phyloP scores from a whole-genome alignment of 164 flowering plant species.

The Nelumbo lutea region DNA sequence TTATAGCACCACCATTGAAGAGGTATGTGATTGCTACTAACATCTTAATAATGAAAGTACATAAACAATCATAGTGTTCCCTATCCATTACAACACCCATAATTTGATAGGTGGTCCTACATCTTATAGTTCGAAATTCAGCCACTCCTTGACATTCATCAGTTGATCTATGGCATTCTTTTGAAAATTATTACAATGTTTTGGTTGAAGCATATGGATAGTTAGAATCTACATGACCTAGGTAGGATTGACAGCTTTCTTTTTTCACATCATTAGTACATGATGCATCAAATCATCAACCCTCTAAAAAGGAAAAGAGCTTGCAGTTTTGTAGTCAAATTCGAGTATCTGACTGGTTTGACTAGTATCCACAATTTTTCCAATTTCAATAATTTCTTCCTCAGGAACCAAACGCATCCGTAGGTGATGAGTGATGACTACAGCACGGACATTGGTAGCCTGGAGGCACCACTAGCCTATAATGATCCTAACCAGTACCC shows the following conservation, averaged over 20 bases:
- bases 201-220: not conserved
- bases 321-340: too few species aligned
- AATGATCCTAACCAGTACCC: too few species aligned
- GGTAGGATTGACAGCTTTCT: not conserved
- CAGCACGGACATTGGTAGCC: too few species aligned
- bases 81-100: not conserved
- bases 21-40: slow-evolving; percentile 35
- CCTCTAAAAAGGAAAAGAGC: too few species aligned
- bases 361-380: not conserved
- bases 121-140: not conserved
- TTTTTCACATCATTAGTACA: too few species aligned
- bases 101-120: not conserved
- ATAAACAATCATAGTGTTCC: not conserved
- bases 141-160: not conserved
- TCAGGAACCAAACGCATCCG: not conserved
- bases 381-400: not conserved
- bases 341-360: not conserved
- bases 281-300: not conserved
- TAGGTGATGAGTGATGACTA: not conserved
- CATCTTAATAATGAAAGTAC: not conserved
- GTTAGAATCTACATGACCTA: not conserved
- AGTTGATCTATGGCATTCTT: not conserved
- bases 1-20: slow-evolving; percentile 67
- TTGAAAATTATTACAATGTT: too few species aligned
- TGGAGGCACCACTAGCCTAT: too few species aligned